Conservation (phyloP, 2,329 filamentous ascomycete genomes). For the Grosmannia serpens region DNA sequence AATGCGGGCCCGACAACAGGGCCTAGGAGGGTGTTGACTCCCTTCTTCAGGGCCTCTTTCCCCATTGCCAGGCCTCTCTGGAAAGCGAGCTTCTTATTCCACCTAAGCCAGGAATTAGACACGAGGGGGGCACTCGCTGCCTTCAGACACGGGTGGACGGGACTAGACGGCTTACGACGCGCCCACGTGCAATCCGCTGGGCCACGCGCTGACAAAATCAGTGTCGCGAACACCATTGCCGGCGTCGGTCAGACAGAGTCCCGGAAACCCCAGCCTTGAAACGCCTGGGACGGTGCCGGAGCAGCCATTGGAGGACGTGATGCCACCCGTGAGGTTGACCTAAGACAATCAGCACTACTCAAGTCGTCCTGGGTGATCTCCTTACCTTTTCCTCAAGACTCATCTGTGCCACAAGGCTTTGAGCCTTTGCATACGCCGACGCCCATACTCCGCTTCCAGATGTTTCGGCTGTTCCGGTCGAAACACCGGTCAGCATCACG, state of each 20-base stretch:
- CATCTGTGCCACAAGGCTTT: constrained; percentile 56
- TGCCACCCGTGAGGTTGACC: constrained; percentile 9
- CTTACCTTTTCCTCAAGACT: constrained; percentile 63
- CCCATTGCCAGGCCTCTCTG: constrained; percentile 63
- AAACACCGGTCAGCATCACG: constrained; percentile 21
- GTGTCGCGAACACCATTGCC: constrained; percentile 29
- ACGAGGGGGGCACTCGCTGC: too few species aligned
- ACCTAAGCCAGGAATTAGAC: constrained; percentile 23
- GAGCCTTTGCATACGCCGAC: constrained; percentile 54
- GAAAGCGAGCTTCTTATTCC: constrained; percentile 61
- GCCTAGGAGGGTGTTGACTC: constrained; percentile 66
- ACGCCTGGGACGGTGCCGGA: constrained; percentile 6
- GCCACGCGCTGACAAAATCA: constrained; percentile 29
- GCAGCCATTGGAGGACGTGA: constrained; percentile 3
- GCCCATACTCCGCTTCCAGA: constrained; percentile 60
- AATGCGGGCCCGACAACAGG: constrained; percentile 61
- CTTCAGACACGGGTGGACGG: too few species aligned
- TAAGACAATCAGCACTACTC: too few species aligned
- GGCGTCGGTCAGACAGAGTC: constrained; percentile 31
- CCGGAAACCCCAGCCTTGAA: constrained; percentile 25
- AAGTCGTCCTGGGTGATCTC: neutral
- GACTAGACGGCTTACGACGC: constrained; percentile 18
- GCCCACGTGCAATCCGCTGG: constrained; percentile 28
- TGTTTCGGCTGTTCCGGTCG: too few species aligned
- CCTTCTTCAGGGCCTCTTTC: constrained; percentile 62